phyloP scores from a whole-genome alignment of 345 rosid genomes.

The Brassica juncea region DNA sequence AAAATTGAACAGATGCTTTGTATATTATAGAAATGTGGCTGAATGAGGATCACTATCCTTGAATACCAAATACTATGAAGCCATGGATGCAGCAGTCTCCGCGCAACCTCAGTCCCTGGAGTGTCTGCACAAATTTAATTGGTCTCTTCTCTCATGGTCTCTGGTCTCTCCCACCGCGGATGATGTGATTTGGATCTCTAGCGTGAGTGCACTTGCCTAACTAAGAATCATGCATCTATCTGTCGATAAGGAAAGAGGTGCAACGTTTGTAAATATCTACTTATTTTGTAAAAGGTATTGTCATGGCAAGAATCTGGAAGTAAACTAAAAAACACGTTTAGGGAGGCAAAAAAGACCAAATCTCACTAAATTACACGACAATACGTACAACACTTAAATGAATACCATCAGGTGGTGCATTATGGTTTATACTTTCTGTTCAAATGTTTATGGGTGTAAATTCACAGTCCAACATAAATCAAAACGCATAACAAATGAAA shows the following conservation, averaged over 20 bases:
- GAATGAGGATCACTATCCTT: slow-evolving; percentile 58
- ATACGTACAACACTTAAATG: too few relatives aligned
- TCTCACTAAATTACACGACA: too few relatives aligned
- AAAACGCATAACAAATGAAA: too few relatives aligned
- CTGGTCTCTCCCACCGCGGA: slow-evolving; percentile 90
- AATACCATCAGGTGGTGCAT: too few relatives aligned
- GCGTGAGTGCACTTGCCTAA: neutral
- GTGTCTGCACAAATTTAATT: slow-evolving; percentile 53
- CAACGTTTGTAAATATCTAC: neutral
- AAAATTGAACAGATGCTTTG: slow-evolving; percentile 69
- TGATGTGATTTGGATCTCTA: slow-evolving; percentile 84
- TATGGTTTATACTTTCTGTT: too few relatives aligned
- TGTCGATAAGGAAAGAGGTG: neutral
- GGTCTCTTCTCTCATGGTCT: slow-evolving; percentile 84
- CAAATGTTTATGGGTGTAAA: too few relatives aligned
- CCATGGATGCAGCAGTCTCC: slow-evolving; percentile 98
- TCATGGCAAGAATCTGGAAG: too few relatives aligned
- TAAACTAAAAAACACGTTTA: too few relatives aligned
- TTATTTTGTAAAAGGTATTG: too few relatives aligned
- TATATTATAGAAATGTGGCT: slow-evolving; percentile 70
- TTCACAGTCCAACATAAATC: too few relatives aligned
- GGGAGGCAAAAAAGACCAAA: too few relatives aligned
- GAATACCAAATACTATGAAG: slow-evolving; percentile 88
- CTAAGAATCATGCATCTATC: neutral
- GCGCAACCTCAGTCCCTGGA: slow-evolving; percentile 94